These are phyloP conservation scores for Lichtheimia ramosa DNA, from an alignment of 371 early-diverging fungal species.

Conservation along the genomic window DNA sequence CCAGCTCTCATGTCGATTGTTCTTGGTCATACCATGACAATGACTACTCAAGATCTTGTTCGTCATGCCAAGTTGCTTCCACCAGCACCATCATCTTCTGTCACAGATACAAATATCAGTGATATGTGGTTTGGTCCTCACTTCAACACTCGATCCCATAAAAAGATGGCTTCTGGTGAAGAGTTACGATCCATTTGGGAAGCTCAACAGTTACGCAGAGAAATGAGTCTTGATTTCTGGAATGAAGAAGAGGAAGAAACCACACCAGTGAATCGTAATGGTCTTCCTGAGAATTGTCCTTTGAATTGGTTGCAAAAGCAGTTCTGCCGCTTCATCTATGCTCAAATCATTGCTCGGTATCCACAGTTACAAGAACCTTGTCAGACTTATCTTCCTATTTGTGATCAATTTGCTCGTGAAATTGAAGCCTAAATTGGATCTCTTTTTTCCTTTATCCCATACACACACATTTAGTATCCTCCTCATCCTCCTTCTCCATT, in stretches of 20 bases:
- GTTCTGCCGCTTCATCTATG: slow-evolving; percentile 36
- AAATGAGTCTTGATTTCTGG: slow-evolving; percentile 4
- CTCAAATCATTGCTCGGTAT: slow-evolving; percentile 27
- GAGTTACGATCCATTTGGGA: slow-evolving; percentile 17
- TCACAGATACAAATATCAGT: not conserved
- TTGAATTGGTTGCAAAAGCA: slow-evolving; percentile 29
- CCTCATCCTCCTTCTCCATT: not conserved
- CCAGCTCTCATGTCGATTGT: slow-evolving; percentile 51
- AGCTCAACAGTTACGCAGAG: slow-evolving; percentile 4
- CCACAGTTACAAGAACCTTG: slow-evolving; percentile 28
- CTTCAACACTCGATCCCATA: not conserved
- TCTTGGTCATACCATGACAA: slow-evolving; percentile 42
- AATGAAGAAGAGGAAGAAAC: not conserved
- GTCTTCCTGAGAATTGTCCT: slow-evolving; percentile 23
- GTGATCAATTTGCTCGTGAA: slow-evolving; percentile 27
- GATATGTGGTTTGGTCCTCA: slow-evolving; percentile 14
- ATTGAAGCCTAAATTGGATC: slow-evolving; percentile 1
- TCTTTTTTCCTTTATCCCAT: not conserved
- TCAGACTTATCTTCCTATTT: slow-evolving; percentile 33
- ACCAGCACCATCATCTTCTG: slow-evolving; percentile 7
- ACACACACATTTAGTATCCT: not conserved
- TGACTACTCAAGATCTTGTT: slow-evolving; percentile 37
- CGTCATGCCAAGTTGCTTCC: slow-evolving; percentile 25
- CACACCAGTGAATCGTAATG: not conserved
- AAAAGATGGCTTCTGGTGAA: slow-evolving; percentile 6